Conservation (phyloP, 192 early-diverging fungal genomes). For the Jimgerdemannia flammicorona region DNA sequence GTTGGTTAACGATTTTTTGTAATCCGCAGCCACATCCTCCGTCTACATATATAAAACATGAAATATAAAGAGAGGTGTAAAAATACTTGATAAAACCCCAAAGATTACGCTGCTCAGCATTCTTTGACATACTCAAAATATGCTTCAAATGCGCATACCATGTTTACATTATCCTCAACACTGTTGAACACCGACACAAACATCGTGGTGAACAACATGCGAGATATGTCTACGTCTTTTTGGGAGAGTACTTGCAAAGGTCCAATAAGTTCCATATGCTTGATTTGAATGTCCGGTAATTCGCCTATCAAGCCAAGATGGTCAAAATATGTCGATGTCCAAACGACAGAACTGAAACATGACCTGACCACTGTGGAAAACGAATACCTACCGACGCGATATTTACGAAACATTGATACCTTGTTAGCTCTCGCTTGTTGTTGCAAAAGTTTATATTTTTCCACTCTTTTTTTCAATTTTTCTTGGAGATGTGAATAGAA, state of each 20-base stretch:
- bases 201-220: constrained; percentile 37
- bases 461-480: constrained; percentile 26
- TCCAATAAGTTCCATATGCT: constrained; percentile 56
- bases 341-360: neutral
- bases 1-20: constrained; percentile 21
- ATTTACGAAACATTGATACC: constrained; percentile 58
- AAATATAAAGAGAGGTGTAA: too few species aligned
- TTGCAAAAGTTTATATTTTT: constrained; percentile 22
- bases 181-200: constrained; percentile 31
- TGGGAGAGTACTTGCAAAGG: constrained; percentile 58
- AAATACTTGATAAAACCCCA: too few species aligned
- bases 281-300: constrained; percentile 77
- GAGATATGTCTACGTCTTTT: constrained; percentile 58
- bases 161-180: constrained; percentile 18
- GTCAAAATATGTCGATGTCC: neutral
- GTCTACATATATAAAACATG: constrained; percentile 2
- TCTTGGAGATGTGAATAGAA: constrained; percentile 48
- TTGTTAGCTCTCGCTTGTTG: constrained; percentile 46
- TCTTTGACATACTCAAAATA: too few species aligned
- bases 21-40: constrained; percentile 17
- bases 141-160: constrained; percentile 13
- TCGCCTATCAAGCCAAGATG: constrained; percentile 43
- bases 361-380: neutral
- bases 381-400: constrained; percentile 35
- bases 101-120: too few species aligned